Base-by-base conservation (phyloP, 2,329 filamentous ascomycete genomes). In the Coniochaeta sp. region DNA sequence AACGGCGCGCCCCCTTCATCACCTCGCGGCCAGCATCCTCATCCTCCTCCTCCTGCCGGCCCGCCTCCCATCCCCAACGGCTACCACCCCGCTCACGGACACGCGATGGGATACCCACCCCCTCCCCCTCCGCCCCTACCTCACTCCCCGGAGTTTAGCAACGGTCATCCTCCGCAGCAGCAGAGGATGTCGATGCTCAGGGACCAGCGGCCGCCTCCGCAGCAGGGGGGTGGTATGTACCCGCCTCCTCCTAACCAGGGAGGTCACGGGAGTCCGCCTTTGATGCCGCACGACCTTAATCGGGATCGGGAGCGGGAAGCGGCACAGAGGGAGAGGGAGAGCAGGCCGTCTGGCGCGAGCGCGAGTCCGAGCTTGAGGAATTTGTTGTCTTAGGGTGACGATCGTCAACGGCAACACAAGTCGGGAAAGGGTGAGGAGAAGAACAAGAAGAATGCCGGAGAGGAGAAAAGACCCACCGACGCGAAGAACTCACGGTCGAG, bases 361-460 rank as follows among this genome's bases (percentile, higher is more conserved):
- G 86, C 87, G 14, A 91, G 84, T 61, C 86, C 87, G 10, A 90
- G 87, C 9, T 66, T 91, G 55, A 81, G 84, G 59, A 91, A 91
- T 61, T 67, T 91, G 48, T 75, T 91, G 51, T 86, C 82, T 47
- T 89, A 31, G 50, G n/a, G 38, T n/a, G 6, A 12, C 27, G 27
- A 30, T 30, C 6, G 12, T 6, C 6, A 30, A 6, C 27, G 27
- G 12, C 6, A 30, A 12, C 27, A 30, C 27, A 30, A 30, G 27
- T 6, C 27, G 12, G 27, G 27, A 27, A 6, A 18, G 24, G 9
- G 10, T 32, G 33, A 38, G n/a, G 14, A n/a, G 7, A 38, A 5
- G 33, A n/a, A 13, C 13, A 18, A 38, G n/a, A n/a, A n/a, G n/a
- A n/a, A n/a, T n/a, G n/a, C n/a, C n/a, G n/a, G n/a, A n/a, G n/a